A percentile compares a stretch with the other conserved stretches of the same genome.
phyloP scores from a whole-genome alignment of 2,329 filamentous ascomycete genomes.

The Aspergillus pseudoglaucus region DNA sequence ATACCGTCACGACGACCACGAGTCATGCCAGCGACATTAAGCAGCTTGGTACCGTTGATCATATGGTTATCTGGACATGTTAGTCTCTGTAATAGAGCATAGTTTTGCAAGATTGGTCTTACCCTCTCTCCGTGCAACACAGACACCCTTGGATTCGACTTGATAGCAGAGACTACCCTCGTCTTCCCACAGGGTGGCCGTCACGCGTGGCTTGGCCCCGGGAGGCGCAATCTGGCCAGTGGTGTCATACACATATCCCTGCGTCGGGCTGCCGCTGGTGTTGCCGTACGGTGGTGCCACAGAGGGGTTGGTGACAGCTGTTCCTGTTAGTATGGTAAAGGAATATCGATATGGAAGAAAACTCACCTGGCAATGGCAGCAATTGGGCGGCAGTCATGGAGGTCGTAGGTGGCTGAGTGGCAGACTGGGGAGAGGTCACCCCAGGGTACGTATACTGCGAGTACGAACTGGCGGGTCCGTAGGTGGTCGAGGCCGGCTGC shows the following conservation, averaged over 20 bases:
- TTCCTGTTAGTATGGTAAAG: conserved; percentile 5
- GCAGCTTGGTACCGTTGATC: conserved; percentile 95
- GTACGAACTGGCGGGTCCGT: conserved; percentile 57
- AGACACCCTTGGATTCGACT: conserved; percentile 92
- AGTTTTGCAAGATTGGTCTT: conserved; percentile 20
- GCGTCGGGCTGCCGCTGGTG: conserved; percentile 33
- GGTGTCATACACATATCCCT: conserved; percentile 61
- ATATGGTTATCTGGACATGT: conserved; percentile 79
- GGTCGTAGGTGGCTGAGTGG: conserved; percentile 61
- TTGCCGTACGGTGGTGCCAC: conserved; percentile 34
- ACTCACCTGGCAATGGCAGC: conserved; percentile 55
- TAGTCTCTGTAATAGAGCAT: not conserved
- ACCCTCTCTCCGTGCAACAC: conserved; percentile 91
- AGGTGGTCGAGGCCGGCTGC: conserved; percentile 65
- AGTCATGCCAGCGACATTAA: conserved; percentile 98
- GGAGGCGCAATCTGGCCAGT: conserved; percentile 90
- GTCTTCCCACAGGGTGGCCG: conserved; percentile 95
- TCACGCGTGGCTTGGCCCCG: conserved; percentile 93
- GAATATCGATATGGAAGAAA: not conserved
- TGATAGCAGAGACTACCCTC: conserved; percentile 97
- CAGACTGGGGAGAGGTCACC: conserved; percentile 73
- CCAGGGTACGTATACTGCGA: conserved; percentile 67
- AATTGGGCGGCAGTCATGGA: conserved; percentile 67
- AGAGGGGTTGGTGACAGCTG: conserved; percentile 32
- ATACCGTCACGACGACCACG: conserved; percentile 91